These are phyloP conservation scores for Eugenia klotzschiana DNA, from an alignment of 441 rosid genomes.

Conservation along the genomic window DNA sequence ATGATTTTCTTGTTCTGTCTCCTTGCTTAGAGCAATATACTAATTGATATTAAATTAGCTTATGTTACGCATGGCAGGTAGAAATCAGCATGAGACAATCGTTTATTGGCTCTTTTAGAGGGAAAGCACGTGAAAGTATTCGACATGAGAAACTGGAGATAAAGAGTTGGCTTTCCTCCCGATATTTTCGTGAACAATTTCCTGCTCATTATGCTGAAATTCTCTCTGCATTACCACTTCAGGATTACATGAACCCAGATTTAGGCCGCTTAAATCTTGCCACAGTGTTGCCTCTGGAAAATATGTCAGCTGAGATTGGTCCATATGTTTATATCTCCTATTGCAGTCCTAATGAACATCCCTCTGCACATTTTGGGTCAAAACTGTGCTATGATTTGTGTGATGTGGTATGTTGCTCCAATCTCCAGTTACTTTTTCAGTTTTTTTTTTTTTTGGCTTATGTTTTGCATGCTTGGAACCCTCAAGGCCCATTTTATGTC, in stretches of 20 bases:
- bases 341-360: constrained; percentile 52
- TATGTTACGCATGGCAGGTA: constrained; percentile 35
- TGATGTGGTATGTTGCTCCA: constrained; percentile 53
- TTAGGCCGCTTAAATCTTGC: constrained; percentile 65
- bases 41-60: neutral
- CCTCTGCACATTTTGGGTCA: constrained; percentile 40
- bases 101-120: constrained; percentile 64
- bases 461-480: neutral
- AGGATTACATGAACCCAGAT: constrained; percentile 73
- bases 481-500: neutral
- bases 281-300: constrained; percentile 41
- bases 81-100: constrained; percentile 66
- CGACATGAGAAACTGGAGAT: constrained; percentile 71
- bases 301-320: constrained; percentile 48
- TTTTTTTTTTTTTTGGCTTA: neutral
- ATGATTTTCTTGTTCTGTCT: neutral
- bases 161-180: constrained; percentile 88
- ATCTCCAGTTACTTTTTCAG: neutral
- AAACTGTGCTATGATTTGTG: constrained; percentile 56
- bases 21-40: neutral
- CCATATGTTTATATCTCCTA: constrained; percentile 73
- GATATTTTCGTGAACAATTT: constrained; percentile 65
- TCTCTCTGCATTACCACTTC: constrained; percentile 56
- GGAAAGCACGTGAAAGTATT: constrained; percentile 37
- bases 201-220: constrained; percentile 68